phyloP scores from a whole-genome alignment of 2,329 filamentous ascomycete genomes.

The Botrytis fragariae region DNA sequence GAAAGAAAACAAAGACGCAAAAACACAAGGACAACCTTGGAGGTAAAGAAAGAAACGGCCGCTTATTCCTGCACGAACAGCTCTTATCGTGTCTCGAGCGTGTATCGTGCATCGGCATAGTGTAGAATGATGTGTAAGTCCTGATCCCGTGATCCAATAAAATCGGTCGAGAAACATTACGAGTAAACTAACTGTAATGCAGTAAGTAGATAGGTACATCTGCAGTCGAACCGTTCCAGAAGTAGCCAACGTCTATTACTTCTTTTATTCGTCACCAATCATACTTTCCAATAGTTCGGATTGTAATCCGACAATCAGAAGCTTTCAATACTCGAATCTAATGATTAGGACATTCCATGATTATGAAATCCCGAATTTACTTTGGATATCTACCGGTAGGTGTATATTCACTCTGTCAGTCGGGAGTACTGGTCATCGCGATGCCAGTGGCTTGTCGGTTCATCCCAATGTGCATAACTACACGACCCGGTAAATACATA shows the following conservation, averaged over 20 bases:
- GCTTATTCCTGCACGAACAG: slow-evolving; percentile 12
- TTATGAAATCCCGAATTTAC: background rate
- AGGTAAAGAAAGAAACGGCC: background rate
- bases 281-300: background rate
- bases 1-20: background rate
- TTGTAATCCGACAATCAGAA: background rate
- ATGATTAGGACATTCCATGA: background rate
- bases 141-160: background rate
- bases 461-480: background rate
- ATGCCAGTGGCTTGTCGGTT: background rate
- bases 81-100: background rate
- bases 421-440: background rate
- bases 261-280: background rate
- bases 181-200: background rate
- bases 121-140: slow-evolving; percentile 1
- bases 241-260: background rate
- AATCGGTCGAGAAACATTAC: background rate
- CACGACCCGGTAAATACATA: background rate
- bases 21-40: background rate
- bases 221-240: background rate
- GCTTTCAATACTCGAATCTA: background rate
- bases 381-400: background rate
- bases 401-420: background rate
- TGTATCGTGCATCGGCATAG: background rate
- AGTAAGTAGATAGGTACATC: background rate